phyloP scores from a whole-genome alignment of 192 early-diverging fungal species.

The Radiomyces spectabilis region DNA sequence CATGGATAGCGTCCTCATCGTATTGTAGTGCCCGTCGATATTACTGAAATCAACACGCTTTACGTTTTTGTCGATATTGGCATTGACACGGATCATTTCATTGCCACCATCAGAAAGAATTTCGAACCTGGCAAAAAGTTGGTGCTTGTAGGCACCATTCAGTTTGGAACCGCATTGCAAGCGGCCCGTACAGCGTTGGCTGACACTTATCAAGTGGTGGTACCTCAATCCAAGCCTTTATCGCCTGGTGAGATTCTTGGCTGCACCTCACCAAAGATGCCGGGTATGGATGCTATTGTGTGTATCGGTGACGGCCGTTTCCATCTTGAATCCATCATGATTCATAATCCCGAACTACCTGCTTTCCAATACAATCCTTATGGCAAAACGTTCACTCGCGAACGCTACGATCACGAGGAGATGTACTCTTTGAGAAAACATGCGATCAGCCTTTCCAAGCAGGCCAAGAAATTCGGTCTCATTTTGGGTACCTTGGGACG shows the following conservation, averaged over 20 bases:
- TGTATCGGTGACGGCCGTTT: conserved; percentile 94
- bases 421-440: conserved; percentile 83
- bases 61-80: conserved; percentile 99
- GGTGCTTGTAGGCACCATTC: conserved; percentile 87
- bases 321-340: conserved; percentile 98
- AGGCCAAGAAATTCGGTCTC: conserved; percentile 77
- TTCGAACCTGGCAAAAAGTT: conserved; percentile 71
- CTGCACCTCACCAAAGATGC: conserved; percentile 86
- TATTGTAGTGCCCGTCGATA: conserved; percentile 77
- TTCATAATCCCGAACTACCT: conserved; percentile 85
- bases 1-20: too few relatives aligned
- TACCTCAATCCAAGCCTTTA: conserved; percentile 92
- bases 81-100: conserved; percentile 90
- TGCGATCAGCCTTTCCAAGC: conserved; percentile 70
- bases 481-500: conserved; percentile 94
- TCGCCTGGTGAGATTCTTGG: conserved; percentile 95
- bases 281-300: conserved; percentile 68
- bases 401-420: conserved; percentile 87
- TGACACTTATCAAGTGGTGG: conserved; percentile 55
- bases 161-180: conserved; percentile 89
- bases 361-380: conserved; percentile 97
- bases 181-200: conserved; percentile 52
- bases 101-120: conserved; percentile 81
- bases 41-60: conserved; percentile 90
- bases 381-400: conserved; percentile 82